Evolutionary conservation across 2,329 filamentous ascomycete genomes (phyloP), one percentile per base, ranked within the genome.

Genomic region (Cladosporium sp.): DNA sequence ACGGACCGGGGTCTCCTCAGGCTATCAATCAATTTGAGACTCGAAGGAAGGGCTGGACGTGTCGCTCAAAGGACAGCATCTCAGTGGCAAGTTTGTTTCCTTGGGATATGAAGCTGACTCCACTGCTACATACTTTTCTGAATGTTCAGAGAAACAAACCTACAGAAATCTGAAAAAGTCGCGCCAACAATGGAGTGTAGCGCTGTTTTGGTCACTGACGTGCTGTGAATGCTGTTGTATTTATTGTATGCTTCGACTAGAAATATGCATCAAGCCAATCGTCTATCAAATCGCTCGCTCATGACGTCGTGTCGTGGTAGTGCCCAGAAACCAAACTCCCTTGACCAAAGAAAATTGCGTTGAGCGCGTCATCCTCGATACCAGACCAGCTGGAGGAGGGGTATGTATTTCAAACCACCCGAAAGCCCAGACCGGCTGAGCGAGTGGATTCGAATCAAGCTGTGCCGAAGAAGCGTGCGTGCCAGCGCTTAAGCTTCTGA

Each of bases 401-500:
- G 18, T n/a, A 16, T 39, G 30, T 2, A 16, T 39, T 16, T 14
- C 7, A 21, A 46, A 21, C 32, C 6, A 34, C 46, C 58, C 58
- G 14, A 11, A 32, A 39, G 46, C 16, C 58, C 46, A 61, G 58
- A 61, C 58, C 46, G 26, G 46, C 58, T 53, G 30, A 28, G 30
- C 1, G 39, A 26, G 36, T 14, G 16, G 13, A 5, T 8, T 26
- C 13, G 30, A 16, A 28, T 63, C 21, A 63, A 21, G 34, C 25
- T 10, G 14, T 28, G 7, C 21, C 32, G 18, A 63, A 56, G 48
- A 63, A 54, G 49, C 59, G 59, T 43, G 59, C 59, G 59, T 63
- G 59, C 59, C 59, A 63, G 49, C 59, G 59, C 49, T 63, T 63
- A 18, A 63, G 48, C 49, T 63, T 63, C 25, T 63, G 59, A 5